A percentile compares a stretch with the other conserved stretches of the same genome.
Evolutionary conservation across 2,329 filamentous ascomycete genomes (phyloP).

Genomic region (Colletotrichum sp.): DNA sequence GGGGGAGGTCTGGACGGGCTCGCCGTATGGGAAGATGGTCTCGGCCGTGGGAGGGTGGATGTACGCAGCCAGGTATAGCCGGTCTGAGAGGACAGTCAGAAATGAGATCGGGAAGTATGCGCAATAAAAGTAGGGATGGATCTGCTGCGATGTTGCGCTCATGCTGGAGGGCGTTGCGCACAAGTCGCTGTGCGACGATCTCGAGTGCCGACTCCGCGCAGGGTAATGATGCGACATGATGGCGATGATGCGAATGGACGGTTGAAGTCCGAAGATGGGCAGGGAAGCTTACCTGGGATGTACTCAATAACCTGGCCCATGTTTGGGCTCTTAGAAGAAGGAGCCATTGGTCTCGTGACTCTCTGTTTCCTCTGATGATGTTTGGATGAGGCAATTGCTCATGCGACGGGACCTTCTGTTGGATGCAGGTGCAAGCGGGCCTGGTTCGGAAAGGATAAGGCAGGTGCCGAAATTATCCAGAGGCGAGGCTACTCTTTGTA

Average conservation of each 20-base stretch:
- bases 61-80: constrained; percentile 93
- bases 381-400: not conserved
- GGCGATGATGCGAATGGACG: not conserved
- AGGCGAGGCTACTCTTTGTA: constrained; percentile 17
- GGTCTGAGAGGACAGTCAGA: constrained; percentile 67
- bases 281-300: constrained; percentile 75
- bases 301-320: constrained; percentile 94
- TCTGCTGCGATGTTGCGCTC: not conserved
- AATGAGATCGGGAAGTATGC: constrained; percentile 27
- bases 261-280: not conserved
- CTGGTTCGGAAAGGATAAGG: constrained; percentile 4
- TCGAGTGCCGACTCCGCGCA: constrained; percentile 2
- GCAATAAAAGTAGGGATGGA: constrained; percentile 22
- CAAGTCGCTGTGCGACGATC: not conserved
- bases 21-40: constrained; percentile 85
- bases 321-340: constrained; percentile 58
- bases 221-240: constrained; percentile 36
- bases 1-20: constrained; percentile 44
- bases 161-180: not conserved
- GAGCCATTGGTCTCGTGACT: constrained; percentile 46
- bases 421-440: not conserved
- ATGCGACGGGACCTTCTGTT: not conserved
- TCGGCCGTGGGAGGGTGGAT: constrained; percentile 78
- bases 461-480: constrained; percentile 13
- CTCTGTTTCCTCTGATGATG: not conserved